Evolutionary conservation across 805 yeast species (phyloP).

Genomic region (Hermanozyma aechmeae): DNA sequence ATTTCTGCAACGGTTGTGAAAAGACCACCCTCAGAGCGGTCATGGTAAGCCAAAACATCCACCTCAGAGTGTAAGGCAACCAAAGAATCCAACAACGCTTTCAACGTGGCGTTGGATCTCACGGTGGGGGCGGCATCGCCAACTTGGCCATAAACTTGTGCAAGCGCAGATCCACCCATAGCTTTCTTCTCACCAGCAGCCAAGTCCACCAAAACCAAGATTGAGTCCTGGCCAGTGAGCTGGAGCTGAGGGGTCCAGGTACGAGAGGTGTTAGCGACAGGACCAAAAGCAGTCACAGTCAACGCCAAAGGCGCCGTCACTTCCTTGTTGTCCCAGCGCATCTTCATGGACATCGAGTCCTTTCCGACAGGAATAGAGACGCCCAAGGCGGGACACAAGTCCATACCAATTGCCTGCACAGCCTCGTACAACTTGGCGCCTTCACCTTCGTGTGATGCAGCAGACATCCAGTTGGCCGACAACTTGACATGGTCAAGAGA

Average conservation of each 20-base stretch:
- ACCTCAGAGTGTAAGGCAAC: constrained; percentile 59
- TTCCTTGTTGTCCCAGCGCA: constrained; percentile 91
- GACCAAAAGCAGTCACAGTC: constrained; percentile 84
- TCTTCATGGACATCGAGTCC: constrained; percentile 98
- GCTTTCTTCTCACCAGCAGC: constrained; percentile 45
- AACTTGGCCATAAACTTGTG: constrained; percentile 85
- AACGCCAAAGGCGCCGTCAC: constrained; percentile 94
- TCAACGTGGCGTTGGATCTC: constrained; percentile 53
- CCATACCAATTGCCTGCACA: constrained; percentile 91
- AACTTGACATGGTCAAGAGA: constrained; percentile 67
- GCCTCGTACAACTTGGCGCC: constrained; percentile 94
- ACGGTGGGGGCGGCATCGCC: constrained; percentile 83
- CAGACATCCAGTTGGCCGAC: constrained; percentile 99
- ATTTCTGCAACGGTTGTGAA: constrained; percentile 79
- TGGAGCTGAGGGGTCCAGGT: constrained; percentile 93
- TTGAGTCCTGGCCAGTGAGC: constrained; percentile 40
- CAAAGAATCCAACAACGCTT: constrained; percentile 60
- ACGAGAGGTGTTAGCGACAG: constrained; percentile 71
- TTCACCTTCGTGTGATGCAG: constrained; percentile 91
- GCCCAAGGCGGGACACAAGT: constrained; percentile 88
- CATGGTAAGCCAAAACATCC: constrained; percentile 83
- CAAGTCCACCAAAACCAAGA: constrained; percentile 73
- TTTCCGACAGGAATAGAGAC: constrained; percentile 95
- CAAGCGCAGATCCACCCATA: constrained; percentile 89
- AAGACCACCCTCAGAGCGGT: constrained; percentile 94